Evolutionary conservation across 176 grass and related monocot genomes (phyloP), one percentile per base, ranked within the genome.

Genomic region (Themeda triandra): DNA sequence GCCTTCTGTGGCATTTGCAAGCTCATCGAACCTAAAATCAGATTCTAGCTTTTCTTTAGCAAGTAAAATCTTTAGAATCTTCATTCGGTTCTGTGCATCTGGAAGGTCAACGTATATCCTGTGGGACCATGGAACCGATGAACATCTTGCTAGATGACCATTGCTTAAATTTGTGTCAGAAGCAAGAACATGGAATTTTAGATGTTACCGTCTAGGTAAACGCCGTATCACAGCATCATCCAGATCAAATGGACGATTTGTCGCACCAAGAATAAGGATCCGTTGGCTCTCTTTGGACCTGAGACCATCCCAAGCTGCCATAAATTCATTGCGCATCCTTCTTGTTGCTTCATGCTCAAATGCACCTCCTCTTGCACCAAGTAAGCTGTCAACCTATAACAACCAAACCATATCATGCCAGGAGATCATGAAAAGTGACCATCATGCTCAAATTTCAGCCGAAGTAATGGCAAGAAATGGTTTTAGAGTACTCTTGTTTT

Each of bases 271-370:
- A 88, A 99, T 92, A 79, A 99, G 91, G 60, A 99, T 99, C 31
- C 90, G 85, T 75, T 96, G 93, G 85, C 79, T 94, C 36, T 99
- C 96, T 85, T 99, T 99, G 19, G 96, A 91, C 64, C 93, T 88
- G 77, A 99, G 85, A 32, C 96, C 93, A 87, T 99, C 93, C 93
- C 93, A 99, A 84, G 96, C 93, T 63, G 96, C 93, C 96, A 99
- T 99, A 87, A 99, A 99, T 86, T 96, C 96, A 31, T 96, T 99
- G 31, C 91, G 86, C 91, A 99, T 91, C 84, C 92, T 93, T 85
- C 96, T 89, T 84, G 96, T 99, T 87, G 96, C 96, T 87, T 99
- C 96, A 83, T 99, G 96, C 86, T 99, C 96, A 87, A 94, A 90
- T 72, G 89, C 88, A 63, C 96, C 96, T 74, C 96, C 96, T 92